Base-by-base conservation (phyloP, 225 moss, liverwort and hornwort genomes). In the Marchantia paleacea region DNA sequence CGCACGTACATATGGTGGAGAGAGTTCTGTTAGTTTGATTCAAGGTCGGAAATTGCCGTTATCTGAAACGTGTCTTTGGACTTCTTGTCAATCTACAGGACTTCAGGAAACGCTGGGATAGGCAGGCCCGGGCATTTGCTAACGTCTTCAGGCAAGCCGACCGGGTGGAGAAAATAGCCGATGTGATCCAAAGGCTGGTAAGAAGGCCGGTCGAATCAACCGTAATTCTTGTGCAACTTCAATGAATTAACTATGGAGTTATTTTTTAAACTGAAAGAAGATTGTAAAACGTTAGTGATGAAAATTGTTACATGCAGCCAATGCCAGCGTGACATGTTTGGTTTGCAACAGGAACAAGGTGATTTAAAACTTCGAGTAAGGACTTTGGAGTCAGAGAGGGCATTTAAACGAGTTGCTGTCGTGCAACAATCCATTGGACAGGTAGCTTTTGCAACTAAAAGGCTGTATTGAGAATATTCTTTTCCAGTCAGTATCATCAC, bases 301-400 rank as follows among this genome's bases (percentile, higher is more conserved):
- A 14, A 30, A 16, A 47, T 67, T 39, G 39, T 5, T 39, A 39
- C 39, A 39, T 39, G 8, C 54, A 55, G 12, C 47, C n/a, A n/a
- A n/a, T n/a, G n/a, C n/a, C 39, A 39, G 39, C 39, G 39, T 39
- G 39, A 39, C 39, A 12, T 19, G 25, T 65, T 7, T 51, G 25
- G 19, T 73, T 7, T 57, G 39, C 24, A 31, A 72, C 90, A 96
- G 96, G 99, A 99, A 82, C 95, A 99, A 99, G 99, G 95, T 79
- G 94, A 99, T 79, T 80, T 99, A 78, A 99, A 99, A 82, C 90
- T 99, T 73, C 92, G 99, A 77, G 99, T 99, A 67, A 90, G 99
- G 66, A 91, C 95, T 51, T 84, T 99, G 83, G 95, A 99, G 81
- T 95, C 99, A 15, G 99, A 99, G 85, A 91, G 99, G 83, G 91